phyloP scores from a whole-genome alignment of 208 protist species.

The Herpetomonas tarakana region DNA sequence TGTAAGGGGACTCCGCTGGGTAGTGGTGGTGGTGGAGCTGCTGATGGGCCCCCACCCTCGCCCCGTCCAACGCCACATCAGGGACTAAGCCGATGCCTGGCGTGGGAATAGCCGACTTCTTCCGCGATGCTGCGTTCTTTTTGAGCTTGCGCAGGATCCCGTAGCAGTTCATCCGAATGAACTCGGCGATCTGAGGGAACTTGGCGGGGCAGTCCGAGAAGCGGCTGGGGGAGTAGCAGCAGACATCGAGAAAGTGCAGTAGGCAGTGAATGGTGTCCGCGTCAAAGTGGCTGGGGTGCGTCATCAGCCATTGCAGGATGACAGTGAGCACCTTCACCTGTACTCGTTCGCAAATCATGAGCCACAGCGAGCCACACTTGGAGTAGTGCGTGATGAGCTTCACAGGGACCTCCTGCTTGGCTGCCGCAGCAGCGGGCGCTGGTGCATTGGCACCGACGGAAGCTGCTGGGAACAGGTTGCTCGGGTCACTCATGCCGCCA shows the following conservation, averaged over 20 bases:
- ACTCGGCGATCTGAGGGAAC: constrained; percentile 44
- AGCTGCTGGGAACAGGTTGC: too few species aligned
- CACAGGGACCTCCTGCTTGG: neutral
- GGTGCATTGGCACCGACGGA: neutral
- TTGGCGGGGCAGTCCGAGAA: constrained; percentile 47
- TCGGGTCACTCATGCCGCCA: neutral
- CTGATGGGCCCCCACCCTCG: too few species aligned
- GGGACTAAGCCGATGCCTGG: constrained; percentile 4
- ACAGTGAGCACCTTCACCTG: constrained; percentile 49
- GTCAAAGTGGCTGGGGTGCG: constrained; percentile 56
- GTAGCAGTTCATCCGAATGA: constrained; percentile 28
- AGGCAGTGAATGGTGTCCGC: constrained; percentile 38
- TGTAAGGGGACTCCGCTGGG: neutral
- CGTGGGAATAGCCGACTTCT: neutral
- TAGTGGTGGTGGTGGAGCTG: constrained; percentile 2
- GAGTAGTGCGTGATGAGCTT: constrained; percentile 36
- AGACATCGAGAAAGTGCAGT: constrained; percentile 45
- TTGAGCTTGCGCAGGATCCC: constrained; percentile 3
- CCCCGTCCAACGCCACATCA: too few species aligned
- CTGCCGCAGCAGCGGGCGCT: neutral
- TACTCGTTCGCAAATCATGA: constrained; percentile 35
- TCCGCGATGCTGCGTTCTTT: neutral
- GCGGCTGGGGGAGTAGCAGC: constrained; percentile 25
- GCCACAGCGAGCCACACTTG: constrained; percentile 44
- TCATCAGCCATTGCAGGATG: constrained; percentile 50